Evolutionary conservation across 2,329 filamentous ascomycete genomes (phyloP).

Genomic region (Colletotrichum theobromicola): DNA sequence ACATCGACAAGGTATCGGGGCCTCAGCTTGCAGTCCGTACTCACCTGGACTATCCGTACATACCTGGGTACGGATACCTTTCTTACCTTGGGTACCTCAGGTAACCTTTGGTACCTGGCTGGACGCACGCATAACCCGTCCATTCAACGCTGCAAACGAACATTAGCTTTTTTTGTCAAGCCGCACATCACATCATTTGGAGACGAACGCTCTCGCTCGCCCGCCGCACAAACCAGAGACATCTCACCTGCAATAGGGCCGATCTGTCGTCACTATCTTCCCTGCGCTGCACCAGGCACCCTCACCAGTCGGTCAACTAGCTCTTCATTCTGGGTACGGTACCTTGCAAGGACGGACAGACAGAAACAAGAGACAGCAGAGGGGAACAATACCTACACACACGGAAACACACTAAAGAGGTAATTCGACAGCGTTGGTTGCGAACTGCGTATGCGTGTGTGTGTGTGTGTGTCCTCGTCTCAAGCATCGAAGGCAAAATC

Average conservation of each 20-base stretch:
- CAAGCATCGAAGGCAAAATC: not conserved
- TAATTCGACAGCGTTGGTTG: not conserved
- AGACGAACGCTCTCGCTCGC: slow-evolving; percentile 15
- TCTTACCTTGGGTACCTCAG: no score
- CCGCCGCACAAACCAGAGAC: slow-evolving; percentile 1
- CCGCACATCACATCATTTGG: slow-evolving; percentile 16
- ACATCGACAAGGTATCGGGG: not conserved
- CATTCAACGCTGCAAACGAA: slow-evolving; percentile 16
- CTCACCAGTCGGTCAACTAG: not conserved
- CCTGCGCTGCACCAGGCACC: not conserved
- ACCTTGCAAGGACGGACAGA: not conserved
- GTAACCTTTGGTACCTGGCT: not conserved
- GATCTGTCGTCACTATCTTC: not conserved
- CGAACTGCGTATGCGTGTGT: no score
- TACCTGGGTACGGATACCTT: no score
- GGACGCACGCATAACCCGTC: slow-evolving; percentile 18
- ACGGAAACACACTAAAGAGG: not conserved
- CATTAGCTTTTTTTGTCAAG: slow-evolving; percentile 14
- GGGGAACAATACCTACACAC: not conserved
- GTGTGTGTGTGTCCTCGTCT: not conserved
- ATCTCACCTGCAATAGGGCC: not conserved
- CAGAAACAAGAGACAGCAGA: not conserved
- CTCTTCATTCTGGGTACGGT: not conserved
- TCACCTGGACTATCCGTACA: no score
- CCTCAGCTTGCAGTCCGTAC: no score